Conservation (phyloP, 176 grass and related monocot genomes). For the Olyra latifolia region DNA sequence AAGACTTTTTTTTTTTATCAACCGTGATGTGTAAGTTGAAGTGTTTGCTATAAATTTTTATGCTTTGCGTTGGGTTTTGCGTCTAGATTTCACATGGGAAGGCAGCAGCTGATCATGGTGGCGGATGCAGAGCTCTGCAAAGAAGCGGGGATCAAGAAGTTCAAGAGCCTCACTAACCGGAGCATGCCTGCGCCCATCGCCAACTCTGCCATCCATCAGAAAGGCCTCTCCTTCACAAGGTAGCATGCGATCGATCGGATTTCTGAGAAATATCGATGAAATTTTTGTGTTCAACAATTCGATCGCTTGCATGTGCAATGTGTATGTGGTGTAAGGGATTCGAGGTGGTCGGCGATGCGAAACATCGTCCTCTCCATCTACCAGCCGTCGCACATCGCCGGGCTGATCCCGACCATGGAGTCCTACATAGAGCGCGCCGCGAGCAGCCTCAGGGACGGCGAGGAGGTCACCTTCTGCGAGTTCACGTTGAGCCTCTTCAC, state of each 20-base stretch:
- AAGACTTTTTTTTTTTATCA: no score
- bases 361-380: conserved; percentile 51
- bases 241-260: no score
- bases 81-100: conserved; percentile 26
- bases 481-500: conserved; percentile 36
- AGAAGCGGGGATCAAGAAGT: no score
- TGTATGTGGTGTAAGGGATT: conserved; percentile 4
- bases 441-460: neutral
- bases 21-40: no score
- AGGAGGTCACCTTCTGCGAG: conserved; percentile 37
- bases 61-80: neutral
- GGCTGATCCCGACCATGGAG: conserved; percentile 47
- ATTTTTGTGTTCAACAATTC: no score
- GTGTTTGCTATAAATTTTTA: no score
- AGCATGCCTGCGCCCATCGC: no score
- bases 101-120: neutral
- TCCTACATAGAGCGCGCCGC: conserved; percentile 28
- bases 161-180: no score
- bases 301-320: neutral
- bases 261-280: no score
- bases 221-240: no score
- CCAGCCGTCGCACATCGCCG: conserved; percentile 40
- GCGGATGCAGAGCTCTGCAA: conserved; percentile 2
- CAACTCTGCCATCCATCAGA: no score
- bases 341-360: conserved; percentile 45